Evolutionary conservation across 2,329 filamentous ascomycete genomes (phyloP).

Genomic region (Hymenoscyphus occultus): DNA sequence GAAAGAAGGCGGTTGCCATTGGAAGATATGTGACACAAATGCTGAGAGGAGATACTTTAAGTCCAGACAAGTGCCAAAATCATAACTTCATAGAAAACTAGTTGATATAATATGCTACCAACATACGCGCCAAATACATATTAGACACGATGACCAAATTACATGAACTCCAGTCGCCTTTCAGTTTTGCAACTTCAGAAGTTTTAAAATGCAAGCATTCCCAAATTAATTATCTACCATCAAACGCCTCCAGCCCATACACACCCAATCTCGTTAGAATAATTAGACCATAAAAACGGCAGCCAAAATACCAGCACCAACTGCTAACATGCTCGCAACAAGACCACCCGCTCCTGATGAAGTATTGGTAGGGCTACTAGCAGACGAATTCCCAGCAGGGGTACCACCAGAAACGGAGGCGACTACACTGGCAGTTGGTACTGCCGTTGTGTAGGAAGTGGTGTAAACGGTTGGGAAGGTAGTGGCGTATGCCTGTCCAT

Average conservation of each 20-base stretch:
- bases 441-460: not conserved
- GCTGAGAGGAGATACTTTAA: not conserved
- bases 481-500: not conserved
- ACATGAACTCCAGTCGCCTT: not conserved
- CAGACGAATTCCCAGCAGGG: not conserved
- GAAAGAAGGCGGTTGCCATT: not conserved
- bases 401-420: not conserved
- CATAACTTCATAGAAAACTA: not conserved
- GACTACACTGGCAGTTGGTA: not conserved
- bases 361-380: constrained; percentile 1
- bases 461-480: not conserved
- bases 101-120: not conserved
- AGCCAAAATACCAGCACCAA: constrained; percentile 10
- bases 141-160: not conserved
- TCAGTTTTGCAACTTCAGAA: not conserved
- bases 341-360: constrained; percentile 6
- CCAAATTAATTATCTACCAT: not conserved
- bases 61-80: not conserved
- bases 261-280: not conserved
- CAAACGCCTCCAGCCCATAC: not conserved
- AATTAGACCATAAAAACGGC: constrained; percentile 10
- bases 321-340: not conserved
- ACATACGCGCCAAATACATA: not conserved
- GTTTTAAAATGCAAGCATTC: not conserved
- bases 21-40: not conserved